phyloP scores from a whole-genome alignment of 1,284 basidiomycete species.

The Xanthoconium separans region DNA sequence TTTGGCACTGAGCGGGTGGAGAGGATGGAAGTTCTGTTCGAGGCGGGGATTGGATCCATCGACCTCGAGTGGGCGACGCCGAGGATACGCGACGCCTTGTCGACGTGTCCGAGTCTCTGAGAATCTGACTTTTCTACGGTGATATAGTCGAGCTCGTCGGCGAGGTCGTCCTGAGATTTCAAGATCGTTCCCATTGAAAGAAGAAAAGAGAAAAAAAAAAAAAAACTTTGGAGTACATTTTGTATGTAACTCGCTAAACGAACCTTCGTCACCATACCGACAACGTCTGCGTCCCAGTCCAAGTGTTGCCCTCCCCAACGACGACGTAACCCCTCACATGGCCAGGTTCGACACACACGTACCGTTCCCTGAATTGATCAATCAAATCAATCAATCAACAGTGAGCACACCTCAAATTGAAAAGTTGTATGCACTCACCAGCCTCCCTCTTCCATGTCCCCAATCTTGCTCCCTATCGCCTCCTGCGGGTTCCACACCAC shows the following conservation, averaged over 20 bases:
- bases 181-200: constrained; percentile 16
- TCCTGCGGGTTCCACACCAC: constrained; percentile 87
- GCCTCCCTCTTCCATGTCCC: constrained; percentile 83
- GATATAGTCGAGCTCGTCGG: constrained; percentile 73
- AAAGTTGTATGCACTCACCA: constrained; percentile 56
- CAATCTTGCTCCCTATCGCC: constrained; percentile 67
- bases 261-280: constrained; percentile 34
- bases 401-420: background rate
- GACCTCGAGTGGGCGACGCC: constrained; percentile 69
- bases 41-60: constrained; percentile 80
- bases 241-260: too few species aligned
- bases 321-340: constrained; percentile 66
- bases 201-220: background rate
- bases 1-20: constrained; percentile 73
- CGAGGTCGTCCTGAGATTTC: constrained; percentile 35
- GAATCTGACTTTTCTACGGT: constrained; percentile 39
- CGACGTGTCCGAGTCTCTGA: constrained; percentile 22
- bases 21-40: constrained; percentile 69
- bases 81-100: constrained; percentile 72
- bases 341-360: constrained; percentile 86
- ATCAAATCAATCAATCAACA: background rate
- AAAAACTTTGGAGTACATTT: background rate
- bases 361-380: constrained; percentile 60
- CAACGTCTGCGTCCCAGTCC: constrained; percentile 74
- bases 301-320: constrained; percentile 62